Evolutionary conservation across 225 moss, liverwort and hornwort genomes (phyloP).

Genomic region (Ulota crispa): DNA sequence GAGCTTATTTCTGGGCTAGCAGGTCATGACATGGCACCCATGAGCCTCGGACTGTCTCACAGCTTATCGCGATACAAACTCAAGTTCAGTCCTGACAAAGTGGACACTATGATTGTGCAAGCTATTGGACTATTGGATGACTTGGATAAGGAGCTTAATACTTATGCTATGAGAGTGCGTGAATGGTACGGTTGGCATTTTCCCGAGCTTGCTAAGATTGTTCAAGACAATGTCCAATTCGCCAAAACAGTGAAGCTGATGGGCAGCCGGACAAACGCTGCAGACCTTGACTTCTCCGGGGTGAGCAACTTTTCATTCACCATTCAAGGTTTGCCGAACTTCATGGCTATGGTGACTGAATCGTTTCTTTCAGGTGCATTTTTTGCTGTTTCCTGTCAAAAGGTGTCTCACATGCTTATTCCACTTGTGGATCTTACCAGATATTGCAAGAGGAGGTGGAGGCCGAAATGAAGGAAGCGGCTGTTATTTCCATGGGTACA

Average conservation of each 20-base stretch:
- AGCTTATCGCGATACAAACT: conserved; percentile 78
- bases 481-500: conserved; percentile 57
- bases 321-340: background rate
- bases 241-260: conserved; percentile 73
- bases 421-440: conserved; percentile 10
- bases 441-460: conserved; percentile 78
- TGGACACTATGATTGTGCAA: conserved; percentile 92
- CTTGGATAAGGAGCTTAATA: conserved; percentile 89
- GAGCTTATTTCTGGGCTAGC: conserved; percentile 79
- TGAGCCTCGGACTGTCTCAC: conserved; percentile 85
- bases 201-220: conserved; percentile 76
- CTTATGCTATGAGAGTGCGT: conserved; percentile 86
- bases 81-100: conserved; percentile 88
- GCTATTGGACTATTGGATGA: conserved; percentile 85
- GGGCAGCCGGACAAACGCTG: conserved; percentile 68
- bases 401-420: background rate
- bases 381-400: background rate
- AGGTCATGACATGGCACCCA: conserved; percentile 79
- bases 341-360: background rate
- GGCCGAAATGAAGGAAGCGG: conserved; percentile 66
- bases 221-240: conserved; percentile 78
- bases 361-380: background rate
- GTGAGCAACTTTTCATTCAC: background rate
- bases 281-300: conserved; percentile 67
- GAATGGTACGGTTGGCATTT: conserved; percentile 97